phyloP scores from a whole-genome alignment of 176 grass and related monocot species.

The Metroxylon sagu region DNA sequence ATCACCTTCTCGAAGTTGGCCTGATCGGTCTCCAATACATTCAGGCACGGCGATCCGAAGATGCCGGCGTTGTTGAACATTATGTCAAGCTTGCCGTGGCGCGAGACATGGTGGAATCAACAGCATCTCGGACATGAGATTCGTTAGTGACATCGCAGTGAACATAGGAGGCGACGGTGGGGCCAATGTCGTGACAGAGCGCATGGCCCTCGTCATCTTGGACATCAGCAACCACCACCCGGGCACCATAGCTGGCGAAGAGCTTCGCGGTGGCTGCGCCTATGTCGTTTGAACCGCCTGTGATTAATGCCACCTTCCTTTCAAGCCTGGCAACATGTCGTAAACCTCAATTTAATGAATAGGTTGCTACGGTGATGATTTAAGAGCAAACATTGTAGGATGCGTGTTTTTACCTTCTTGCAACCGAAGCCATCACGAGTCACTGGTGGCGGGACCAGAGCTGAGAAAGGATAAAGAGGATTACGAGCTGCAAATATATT shows the following conservation, averaged over 20 bases:
- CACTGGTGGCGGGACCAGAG: too few relatives aligned
- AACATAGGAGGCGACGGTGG: too few relatives aligned
- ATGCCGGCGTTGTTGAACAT: conserved; percentile 12
- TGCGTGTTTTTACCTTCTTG: too few relatives aligned
- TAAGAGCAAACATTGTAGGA: too few relatives aligned
- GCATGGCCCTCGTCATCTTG: too few relatives aligned
- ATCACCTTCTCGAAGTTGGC: neutral
- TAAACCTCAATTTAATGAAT: too few relatives aligned
- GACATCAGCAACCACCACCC: neutral
- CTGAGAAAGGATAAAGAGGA: too few relatives aligned
- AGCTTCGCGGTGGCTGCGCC: neutral
- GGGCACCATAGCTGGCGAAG: neutral
- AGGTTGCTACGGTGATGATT: too few relatives aligned
- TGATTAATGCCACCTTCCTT: conserved; percentile 4
- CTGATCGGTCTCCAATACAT: too few relatives aligned
- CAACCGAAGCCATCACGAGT: too few relatives aligned
- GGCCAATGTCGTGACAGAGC: too few relatives aligned
- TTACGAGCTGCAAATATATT: too few relatives aligned
- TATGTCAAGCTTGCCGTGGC: conserved; percentile 5
- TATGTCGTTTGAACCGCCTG: neutral
- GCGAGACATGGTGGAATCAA: neutral
- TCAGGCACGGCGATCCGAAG: neutral
- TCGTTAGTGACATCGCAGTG: neutral
- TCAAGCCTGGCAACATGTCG: neutral
- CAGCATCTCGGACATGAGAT: neutral